These are phyloP conservation scores for Linnemannia elongata DNA, from an alignment of 192 early-diverging fungal species.

Conservation along the genomic window DNA sequence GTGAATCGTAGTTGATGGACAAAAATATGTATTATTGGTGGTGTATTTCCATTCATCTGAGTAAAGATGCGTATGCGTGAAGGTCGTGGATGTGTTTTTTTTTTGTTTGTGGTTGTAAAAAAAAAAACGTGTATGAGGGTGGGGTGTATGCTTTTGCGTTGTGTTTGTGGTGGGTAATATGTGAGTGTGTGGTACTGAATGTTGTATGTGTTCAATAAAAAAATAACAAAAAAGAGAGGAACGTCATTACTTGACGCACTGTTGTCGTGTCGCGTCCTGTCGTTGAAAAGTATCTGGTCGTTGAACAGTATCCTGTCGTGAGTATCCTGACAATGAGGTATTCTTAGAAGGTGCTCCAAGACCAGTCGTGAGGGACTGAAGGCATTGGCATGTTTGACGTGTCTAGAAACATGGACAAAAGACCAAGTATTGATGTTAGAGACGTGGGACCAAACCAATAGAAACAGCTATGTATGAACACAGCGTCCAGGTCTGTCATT, in stretches of 20 bases:
- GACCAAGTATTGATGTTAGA: background rate
- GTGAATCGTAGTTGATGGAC: background rate
- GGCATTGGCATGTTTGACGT: conserved; percentile 48
- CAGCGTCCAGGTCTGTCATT: background rate
- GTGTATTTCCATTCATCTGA: background rate
- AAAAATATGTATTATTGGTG: background rate
- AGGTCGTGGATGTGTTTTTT: background rate
- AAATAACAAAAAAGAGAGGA: background rate
- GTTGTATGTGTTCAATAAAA: background rate
- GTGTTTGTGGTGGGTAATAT: background rate
- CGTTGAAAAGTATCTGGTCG: background rate
- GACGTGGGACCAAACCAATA: background rate
- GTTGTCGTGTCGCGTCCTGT: background rate
- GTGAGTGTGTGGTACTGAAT: background rate
- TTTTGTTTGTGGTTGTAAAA: background rate
- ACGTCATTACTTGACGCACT: background rate
- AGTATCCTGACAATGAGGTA: background rate
- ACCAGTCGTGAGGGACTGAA: conserved; percentile 55
- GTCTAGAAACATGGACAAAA: conserved; percentile 7
- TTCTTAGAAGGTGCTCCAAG: conserved; percentile 53
- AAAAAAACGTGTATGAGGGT: background rate
- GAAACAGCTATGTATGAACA: background rate
- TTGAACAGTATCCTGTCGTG: no score
- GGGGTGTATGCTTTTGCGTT: background rate
- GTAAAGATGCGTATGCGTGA: background rate